These are phyloP conservation scores for Hysterium pulicare DNA, from an alignment of 2,329 filamentous ascomycete species.

Conservation along the genomic window DNA sequence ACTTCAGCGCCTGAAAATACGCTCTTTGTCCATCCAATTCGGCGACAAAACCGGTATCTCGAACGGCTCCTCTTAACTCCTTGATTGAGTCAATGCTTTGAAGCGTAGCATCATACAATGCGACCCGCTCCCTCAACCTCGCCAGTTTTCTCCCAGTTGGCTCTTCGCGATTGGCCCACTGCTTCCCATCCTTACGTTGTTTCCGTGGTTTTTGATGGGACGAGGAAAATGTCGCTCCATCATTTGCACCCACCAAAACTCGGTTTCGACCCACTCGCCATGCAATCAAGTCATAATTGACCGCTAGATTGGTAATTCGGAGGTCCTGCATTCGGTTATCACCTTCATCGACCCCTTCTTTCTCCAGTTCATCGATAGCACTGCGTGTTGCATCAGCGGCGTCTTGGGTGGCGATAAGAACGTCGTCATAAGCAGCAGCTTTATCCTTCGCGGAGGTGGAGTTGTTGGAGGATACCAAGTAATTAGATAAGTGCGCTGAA, in stretches of 20 bases:
- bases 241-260: slow-evolving; percentile 76
- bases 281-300: slow-evolving; percentile 90
- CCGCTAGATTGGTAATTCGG: slow-evolving; percentile 86
- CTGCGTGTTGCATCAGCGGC: slow-evolving; percentile 90
- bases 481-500: slow-evolving; percentile 50
- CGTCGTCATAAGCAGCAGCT: slow-evolving; percentile 84
- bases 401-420: slow-evolving; percentile 88
- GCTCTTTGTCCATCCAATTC: slow-evolving; percentile 74
- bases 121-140: slow-evolving; percentile 78
- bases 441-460: slow-evolving; percentile 59
- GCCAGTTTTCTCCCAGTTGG: slow-evolving; percentile 72
- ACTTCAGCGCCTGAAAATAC: slow-evolving; percentile 90
- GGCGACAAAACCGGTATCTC: slow-evolving; percentile 70
- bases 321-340: slow-evolving; percentile 88
- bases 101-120: slow-evolving; percentile 85
- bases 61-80: slow-evolving; percentile 84
- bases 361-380: slow-evolving; percentile 83
- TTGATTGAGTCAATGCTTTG: slow-evolving; percentile 89
- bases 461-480: slow-evolving; percentile 42
- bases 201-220: slow-evolving; percentile 52
- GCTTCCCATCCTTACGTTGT: slow-evolving; percentile 48
- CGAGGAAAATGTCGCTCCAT: slow-evolving; percentile 63
- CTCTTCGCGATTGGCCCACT: slow-evolving; percentile 54
- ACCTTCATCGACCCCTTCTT: slow-evolving; percentile 77
- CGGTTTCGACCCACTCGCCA: slow-evolving; percentile 94